Base-by-base conservation (phyloP, 1,284 basidiomycete species). In the Ganoderma lingzhi region DNA sequence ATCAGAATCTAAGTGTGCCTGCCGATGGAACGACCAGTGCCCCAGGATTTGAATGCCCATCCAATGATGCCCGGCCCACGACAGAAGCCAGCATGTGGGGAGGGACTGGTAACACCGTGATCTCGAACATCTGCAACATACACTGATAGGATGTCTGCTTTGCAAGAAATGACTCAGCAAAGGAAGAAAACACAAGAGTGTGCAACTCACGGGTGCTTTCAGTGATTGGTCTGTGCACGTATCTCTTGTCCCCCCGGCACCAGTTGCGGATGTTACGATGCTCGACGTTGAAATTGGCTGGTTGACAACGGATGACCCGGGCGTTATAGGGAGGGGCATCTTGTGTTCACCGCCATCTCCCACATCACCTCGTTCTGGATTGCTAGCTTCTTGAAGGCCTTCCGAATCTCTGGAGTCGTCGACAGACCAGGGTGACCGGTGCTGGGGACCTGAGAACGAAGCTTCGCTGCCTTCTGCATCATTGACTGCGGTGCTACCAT, bases 41-140 rank as follows among this genome's bases (percentile, higher is more conserved):
- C n/a, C n/a, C n/a, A n/a, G n/a, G n/a, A n/a, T n/a, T n/a, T n/a
- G n/a, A n/a, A n/a, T n/a, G n/a, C n/a, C n/a, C n/a, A n/a, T n/a
- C n/a, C n/a, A n/a, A n/a, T n/a, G n/a, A n/a, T n/a, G n/a, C n/a
- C n/a, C n/a, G n/a, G n/a, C n/a, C n/a, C n/a, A n/a, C n/a, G n/a
- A n/a, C n/a, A n/a, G n/a, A n/a, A n/a, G n/a, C n/a, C n/a, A n/a
- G n/a, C n/a, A n/a, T n/a, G n/a, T n/a, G n/a, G n/a, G n/a, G n/a
- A n/a, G n/a, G n/a, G n/a, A n/a, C n/a, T n/a, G n/a, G n/a, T 35
- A 91, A 77, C 1, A 91, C 82, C 30, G 90, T 76, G 14, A 90
- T 85, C 8, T 89, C 90, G 3, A 89, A 79, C 3, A 86, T 87
- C 4, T 87, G 83, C 68, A 84, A 73, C 32, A 67, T 62, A 44